A percentile compares a stretch with the other conserved stretches of the same genome.
These are phyloP conservation scores for Ceriops zippeliana DNA, from an alignment of 345 rosid genomes.

Conservation along the genomic window DNA sequence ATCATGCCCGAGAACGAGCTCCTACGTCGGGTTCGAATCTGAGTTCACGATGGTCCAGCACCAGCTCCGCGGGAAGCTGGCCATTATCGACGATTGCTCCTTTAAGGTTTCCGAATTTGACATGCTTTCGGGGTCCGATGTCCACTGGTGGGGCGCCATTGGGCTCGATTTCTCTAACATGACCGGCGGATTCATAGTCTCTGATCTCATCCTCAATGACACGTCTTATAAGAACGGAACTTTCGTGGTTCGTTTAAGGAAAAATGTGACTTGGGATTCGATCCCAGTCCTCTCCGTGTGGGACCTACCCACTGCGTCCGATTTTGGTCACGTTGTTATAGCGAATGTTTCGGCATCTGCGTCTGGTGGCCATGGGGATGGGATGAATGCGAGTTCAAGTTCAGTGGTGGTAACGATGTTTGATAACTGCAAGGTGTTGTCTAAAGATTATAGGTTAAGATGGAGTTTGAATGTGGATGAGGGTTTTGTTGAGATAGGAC, in stretches of 20 bases:
- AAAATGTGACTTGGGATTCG: slow-evolving; percentile 59
- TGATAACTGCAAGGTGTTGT: slow-evolving; percentile 70
- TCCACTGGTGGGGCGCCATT: slow-evolving; percentile 84
- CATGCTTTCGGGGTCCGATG: slow-evolving; percentile 72
- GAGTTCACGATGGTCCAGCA: slow-evolving; percentile 80
- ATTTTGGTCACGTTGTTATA: slow-evolving; percentile 70
- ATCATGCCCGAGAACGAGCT: slow-evolving; percentile 56
- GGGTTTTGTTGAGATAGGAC: slow-evolving; percentile 64
- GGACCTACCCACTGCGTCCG: slow-evolving; percentile 64
- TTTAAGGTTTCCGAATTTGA: slow-evolving; percentile 75
- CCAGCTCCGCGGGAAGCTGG: slow-evolving; percentile 73
- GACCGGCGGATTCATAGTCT: slow-evolving; percentile 64
- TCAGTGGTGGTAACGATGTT: slow-evolving; percentile 58
- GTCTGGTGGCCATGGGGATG: slow-evolving; percentile 21
- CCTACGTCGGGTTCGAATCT: slow-evolving; percentile 57
- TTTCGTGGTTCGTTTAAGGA: slow-evolving; percentile 49
- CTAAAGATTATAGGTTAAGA: slow-evolving; percentile 57
- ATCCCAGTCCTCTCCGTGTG: slow-evolving; percentile 61
- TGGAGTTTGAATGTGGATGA: slow-evolving; percentile 67
- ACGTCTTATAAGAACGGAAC: slow-evolving; percentile 66
- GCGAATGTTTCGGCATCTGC: slow-evolving; percentile 40
- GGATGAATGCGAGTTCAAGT: slow-evolving; percentile 11
- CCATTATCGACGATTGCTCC: slow-evolving; percentile 75
- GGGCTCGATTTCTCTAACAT: slow-evolving; percentile 49
- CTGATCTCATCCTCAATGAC: slow-evolving; percentile 56